Evolutionary conservation across 164 flowering plant genomes (phyloP).

Genomic region (Hamamelis virginiana): DNA sequence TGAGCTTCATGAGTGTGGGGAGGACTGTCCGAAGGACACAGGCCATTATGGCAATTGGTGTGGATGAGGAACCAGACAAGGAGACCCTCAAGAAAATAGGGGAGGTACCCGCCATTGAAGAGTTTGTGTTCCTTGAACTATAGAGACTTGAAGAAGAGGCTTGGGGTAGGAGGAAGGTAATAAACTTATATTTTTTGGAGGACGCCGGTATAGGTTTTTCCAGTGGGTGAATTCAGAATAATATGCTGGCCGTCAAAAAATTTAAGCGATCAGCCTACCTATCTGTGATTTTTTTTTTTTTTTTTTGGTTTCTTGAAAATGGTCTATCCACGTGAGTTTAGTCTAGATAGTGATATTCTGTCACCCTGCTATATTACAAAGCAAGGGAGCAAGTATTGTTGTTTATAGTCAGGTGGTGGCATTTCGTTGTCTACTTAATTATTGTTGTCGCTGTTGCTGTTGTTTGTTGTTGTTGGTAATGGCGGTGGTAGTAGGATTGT

Average conservation of each 20-base stretch:
- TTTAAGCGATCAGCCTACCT: too few species aligned
- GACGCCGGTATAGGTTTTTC: not conserved
- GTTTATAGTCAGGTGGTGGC: too few species aligned
- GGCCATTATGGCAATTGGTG: constrained; percentile 52
- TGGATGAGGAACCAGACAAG: constrained; percentile 33
- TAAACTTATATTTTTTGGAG: not conserved
- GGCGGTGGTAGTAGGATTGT: too few species aligned
- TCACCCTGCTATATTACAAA: not conserved
- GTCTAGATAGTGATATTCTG: not conserved
- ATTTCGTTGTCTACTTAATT: too few species aligned
- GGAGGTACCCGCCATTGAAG: constrained; percentile 43
- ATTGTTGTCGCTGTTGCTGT: too few species aligned
- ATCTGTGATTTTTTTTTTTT: too few species aligned
- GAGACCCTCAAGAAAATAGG: constrained; percentile 30
- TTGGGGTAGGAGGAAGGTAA: not conserved
- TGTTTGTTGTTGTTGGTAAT: too few species aligned
- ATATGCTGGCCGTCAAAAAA: not conserved
- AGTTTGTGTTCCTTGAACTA: constrained; percentile 47
- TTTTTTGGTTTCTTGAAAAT: too few species aligned
- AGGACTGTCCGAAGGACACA: constrained; percentile 38
- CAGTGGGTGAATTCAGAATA: not conserved
- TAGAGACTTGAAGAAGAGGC: not conserved
- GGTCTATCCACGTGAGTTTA: not conserved
- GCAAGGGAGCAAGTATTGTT: not conserved
- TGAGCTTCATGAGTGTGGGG: constrained; percentile 49